Conservation (phyloP, 1,284 basidiomycete species). For the Apiotrichum akiyoshidainum region DNA sequence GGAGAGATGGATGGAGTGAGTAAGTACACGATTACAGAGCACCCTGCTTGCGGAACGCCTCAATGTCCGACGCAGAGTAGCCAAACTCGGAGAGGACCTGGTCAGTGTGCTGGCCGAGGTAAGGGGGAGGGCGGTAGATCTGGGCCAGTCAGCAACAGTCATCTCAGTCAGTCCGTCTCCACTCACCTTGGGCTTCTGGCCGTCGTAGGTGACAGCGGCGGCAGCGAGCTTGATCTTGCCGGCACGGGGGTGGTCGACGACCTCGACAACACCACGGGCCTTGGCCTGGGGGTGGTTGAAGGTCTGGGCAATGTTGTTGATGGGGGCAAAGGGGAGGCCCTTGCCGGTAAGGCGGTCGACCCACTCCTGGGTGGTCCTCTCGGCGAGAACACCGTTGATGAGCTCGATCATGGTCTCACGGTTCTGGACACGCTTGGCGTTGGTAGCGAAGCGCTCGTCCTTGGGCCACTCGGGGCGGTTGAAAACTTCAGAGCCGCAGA, state of each 20-base stretch:
- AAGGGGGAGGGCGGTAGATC: slow-evolving; percentile 72
- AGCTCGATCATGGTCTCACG: slow-evolving; percentile 68
- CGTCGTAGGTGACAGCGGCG: slow-evolving; percentile 84
- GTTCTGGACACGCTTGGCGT: slow-evolving; percentile 72
- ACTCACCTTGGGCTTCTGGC: slow-evolving; percentile 57
- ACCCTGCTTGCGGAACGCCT: slow-evolving; percentile 58
- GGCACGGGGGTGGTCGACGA: slow-evolving; percentile 70
- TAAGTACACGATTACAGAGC: slow-evolving; percentile 22
- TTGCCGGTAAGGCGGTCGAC: slow-evolving; percentile 66
- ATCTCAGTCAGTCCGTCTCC: too few species aligned
- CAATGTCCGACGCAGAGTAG: slow-evolving; percentile 61
- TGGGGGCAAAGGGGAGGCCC: slow-evolving; percentile 82
- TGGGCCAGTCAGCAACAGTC: slow-evolving; percentile 53
- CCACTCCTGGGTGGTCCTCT: slow-evolving; percentile 67
- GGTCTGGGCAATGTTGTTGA: slow-evolving; percentile 86
- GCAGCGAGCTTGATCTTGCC: slow-evolving; percentile 82
- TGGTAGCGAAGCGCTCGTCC: slow-evolving; percentile 64
- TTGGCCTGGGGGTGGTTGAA: slow-evolving; percentile 86
- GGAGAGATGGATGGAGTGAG: background rate
- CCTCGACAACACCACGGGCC: slow-evolving; percentile 61
- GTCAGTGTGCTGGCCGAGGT: slow-evolving; percentile 74
- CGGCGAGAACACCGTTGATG: slow-evolving; percentile 63
- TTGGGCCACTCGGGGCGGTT: slow-evolving; percentile 39
- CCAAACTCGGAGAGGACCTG: slow-evolving; percentile 77
- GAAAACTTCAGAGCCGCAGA: slow-evolving; percentile 43